These are phyloP conservation scores for Geosmithia flava DNA, from an alignment of 2,329 filamentous ascomycete genomes.

Conservation along the genomic window DNA sequence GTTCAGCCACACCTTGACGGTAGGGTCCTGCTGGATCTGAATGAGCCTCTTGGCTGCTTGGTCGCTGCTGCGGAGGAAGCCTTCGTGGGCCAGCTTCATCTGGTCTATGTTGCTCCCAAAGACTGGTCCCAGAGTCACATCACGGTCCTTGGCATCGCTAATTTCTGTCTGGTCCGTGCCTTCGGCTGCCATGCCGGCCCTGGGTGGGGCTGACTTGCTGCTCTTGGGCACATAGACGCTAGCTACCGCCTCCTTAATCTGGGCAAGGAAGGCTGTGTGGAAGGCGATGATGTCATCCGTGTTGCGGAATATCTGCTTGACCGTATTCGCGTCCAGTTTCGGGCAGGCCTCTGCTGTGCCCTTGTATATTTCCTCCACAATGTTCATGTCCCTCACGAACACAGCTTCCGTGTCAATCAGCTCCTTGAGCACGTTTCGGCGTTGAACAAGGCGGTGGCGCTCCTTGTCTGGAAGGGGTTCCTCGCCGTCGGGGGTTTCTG, in stretches of 20 bases:
- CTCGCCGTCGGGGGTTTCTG: constrained; percentile 22
- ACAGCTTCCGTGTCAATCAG: constrained; percentile 84
- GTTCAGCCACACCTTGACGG: constrained; percentile 72
- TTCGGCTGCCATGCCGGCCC: constrained; percentile 15
- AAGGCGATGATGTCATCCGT: constrained; percentile 84
- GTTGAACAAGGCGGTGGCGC: constrained; percentile 62
- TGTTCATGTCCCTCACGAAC: constrained; percentile 92
- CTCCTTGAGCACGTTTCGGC: constrained; percentile 79
- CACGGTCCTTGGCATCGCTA: constrained; percentile 39
- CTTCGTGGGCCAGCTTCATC: constrained; percentile 49
- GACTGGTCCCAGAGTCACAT: constrained; percentile 37
- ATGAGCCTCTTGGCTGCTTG: constrained; percentile 48
- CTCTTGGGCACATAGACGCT: constrained; percentile 61
- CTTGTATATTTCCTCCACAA: constrained; percentile 95
- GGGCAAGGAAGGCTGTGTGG: constrained; percentile 64
- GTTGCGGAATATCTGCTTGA: constrained; percentile 86
- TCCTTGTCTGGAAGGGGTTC: constrained; percentile 35
- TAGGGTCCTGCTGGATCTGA: constrained; percentile 49
- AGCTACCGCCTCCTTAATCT: constrained; percentile 70
- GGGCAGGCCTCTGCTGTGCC: constrained; percentile 76
- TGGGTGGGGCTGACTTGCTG: constrained; percentile 26
- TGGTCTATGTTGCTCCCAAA: constrained; percentile 44
- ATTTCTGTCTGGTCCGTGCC: constrained; percentile 27
- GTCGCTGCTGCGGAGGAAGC: constrained; percentile 51
- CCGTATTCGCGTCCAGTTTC: constrained; percentile 68